Evolutionary conservation across 176 grass and related monocot species (phyloP), one percentile per base, ranked within the genome.

Genomic region (Leersia perrieri): DNA sequence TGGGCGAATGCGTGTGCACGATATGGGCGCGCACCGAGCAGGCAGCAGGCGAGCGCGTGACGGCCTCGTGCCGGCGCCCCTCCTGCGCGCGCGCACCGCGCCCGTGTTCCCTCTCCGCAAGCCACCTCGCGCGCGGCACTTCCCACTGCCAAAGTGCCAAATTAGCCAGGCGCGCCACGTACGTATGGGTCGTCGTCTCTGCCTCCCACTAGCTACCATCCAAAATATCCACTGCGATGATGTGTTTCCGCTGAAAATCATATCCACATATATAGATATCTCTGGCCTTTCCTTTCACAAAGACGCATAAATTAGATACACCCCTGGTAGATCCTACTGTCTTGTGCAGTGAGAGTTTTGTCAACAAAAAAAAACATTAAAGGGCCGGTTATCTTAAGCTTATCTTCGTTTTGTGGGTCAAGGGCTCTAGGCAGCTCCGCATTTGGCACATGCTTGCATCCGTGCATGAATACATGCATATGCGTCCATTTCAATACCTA

Each of bases 61-160:
- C 35, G 13, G 33, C 33, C 79, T 65, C 86, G 73, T 78, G 86
- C 79, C 39, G 39, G 39, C 39, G 39, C 9, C 39, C 9, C 10
- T 11, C 39, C 39, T 11, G 39, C 39, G 36, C 36, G 44, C 44
- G n/a, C n/a, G n/a, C n/a, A n/a, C n/a, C n/a, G n/a, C n/a, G n/a
- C n/a, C n/a, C n/a, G n/a, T n/a, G 44, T 47, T 47, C 44, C 44
- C 44, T 5, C 44, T 13, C 15, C 15, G 44, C 44, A 47, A 16
- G 15, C 44, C 44, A 47, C 47, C n/a, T n/a, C n/a, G n/a, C n/a
- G n/a, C n/a, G n/a, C n/a, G n/a, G n/a, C n/a, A n/a, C n/a, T n/a
- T n/a, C n/a, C n/a, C n/a, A n/a, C n/a, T n/a, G n/a, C n/a, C n/a
- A n/a, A n/a, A n/a, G n/a, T n/a, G n/a, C n/a, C n/a, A n/a, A n/a